Percentiles rank a stretch among this genome's conserved stretches.
Evolutionary conservation across 371 early-diverging fungal genomes (phyloP).

Genomic region (Haplosporangium sp.): DNA sequence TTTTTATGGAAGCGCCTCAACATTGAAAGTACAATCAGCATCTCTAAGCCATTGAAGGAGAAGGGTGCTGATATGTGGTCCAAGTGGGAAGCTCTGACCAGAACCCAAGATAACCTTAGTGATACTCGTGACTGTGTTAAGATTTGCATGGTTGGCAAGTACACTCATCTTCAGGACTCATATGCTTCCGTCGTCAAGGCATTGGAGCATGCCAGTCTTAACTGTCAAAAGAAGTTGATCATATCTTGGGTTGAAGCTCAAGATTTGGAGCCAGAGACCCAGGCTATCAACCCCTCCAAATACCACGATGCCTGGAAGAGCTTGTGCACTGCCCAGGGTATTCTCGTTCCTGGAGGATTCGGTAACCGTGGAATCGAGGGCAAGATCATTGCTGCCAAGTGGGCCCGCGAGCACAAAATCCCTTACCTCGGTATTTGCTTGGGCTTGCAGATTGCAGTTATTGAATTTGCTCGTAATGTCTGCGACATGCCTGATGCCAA

Average conservation of each 20-base stretch:
- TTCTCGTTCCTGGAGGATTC: slow-evolving; percentile 99
- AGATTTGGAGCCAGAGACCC: slow-evolving; percentile 84
- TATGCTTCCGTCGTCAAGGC: slow-evolving; percentile 98
- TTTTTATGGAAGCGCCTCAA: slow-evolving; percentile 86
- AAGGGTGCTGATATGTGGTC: slow-evolving; percentile 76
- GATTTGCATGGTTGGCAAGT: slow-evolving; percentile 98
- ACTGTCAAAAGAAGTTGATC: slow-evolving; percentile 83
- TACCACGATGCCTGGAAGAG: slow-evolving; percentile 95
- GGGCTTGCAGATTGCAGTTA: slow-evolving; percentile 98
- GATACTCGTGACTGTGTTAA: slow-evolving; percentile 73
- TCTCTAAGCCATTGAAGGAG: slow-evolving; percentile 63
- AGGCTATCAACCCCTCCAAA: slow-evolving; percentile 84
- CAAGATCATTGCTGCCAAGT: slow-evolving; percentile 96
- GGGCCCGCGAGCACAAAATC: slow-evolving; percentile 97
- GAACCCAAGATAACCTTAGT: slow-evolving; percentile 80
- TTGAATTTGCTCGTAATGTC: slow-evolving; percentile 98
- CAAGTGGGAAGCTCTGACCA: slow-evolving; percentile 90
- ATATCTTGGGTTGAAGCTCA: slow-evolving; percentile 97
- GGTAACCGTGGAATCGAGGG: slow-evolving; percentile 98
- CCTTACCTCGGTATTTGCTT: slow-evolving; percentile 99
- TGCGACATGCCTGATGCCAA: slow-evolving; percentile 87
- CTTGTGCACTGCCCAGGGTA: slow-evolving; percentile 91
- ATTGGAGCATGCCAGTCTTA: slow-evolving; percentile 92
- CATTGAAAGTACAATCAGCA: slow-evolving; percentile 66
- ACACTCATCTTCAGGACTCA: slow-evolving; percentile 94